Base-by-base conservation (phyloP, 2,329 filamentous ascomycete genomes). In the Keithomyces neogunnii region DNA sequence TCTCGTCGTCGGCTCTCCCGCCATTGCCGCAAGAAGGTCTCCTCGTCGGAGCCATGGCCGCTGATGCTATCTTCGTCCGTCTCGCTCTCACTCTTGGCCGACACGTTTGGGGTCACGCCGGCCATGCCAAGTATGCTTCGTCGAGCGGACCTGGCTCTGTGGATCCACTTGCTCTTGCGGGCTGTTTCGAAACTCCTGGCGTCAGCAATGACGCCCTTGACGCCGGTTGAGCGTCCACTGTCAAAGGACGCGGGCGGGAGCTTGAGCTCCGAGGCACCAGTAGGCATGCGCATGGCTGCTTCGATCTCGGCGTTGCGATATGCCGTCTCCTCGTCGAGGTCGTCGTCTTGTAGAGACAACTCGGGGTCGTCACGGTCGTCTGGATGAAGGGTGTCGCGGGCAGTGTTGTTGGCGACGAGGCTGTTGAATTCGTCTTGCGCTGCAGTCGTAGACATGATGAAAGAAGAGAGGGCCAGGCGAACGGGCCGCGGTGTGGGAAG, bases 181-280 rank as follows among this genome's bases (percentile, higher is more conserved):
- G 86, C 85, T 61, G 80, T 75, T 69, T 89, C 85, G 67, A 86
- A 92, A 61, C 84, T 82, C 62, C 87, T 78, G 38, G 88, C 88
- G 64, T 93, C 88, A 60, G 88, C 86, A 62, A 93, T 92, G 67
- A 93, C 88, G 56, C 88, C 88, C 73, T 92, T 92, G 59, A 90
- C 88, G 45, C 88, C 88, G 3, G 88, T 92, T 59, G 87, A 84
- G 57, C 82, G 79, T 52, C 85, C 84, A 49, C 73, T 81, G 65
- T 88, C 81, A 62, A 85, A 85, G 51, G 74, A 77, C 10, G 73
- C 72, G 8, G 80, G 81, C 11, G 82, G 82, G 54, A 87, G 79
- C 62, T 76, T 78, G 61, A 88, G 68, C 52, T 73, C 74, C 53
- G 64, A 60, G 68, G 65, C 76, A 55, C 60, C 70, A 53, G 76